These are phyloP conservation scores for Rhizophagus prolifer DNA, from an alignment of 192 early-diverging fungal genomes.

Conservation along the genomic window DNA sequence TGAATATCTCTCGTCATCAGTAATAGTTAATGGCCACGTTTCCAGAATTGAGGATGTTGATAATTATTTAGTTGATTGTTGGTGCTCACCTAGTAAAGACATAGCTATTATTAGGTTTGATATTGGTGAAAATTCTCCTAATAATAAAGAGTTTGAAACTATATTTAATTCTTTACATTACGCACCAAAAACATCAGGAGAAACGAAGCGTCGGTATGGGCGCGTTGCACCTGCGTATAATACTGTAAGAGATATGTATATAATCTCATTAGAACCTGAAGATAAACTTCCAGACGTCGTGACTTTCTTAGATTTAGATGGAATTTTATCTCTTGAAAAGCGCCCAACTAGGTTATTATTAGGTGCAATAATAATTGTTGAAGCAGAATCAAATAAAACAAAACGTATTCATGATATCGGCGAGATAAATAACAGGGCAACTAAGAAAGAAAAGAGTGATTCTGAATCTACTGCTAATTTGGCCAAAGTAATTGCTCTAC, in stretches of 20 bases:
- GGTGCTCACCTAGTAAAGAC: conserved; percentile 54
- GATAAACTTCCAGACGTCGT: conserved; percentile 60
- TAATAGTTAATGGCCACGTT: conserved; percentile 70
- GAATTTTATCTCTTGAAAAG: conserved; percentile 26
- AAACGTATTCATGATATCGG: conserved; percentile 13
- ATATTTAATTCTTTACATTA: conserved; percentile 65
- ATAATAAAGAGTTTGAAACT: conserved; percentile 41
- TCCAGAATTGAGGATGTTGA: conserved; percentile 42
- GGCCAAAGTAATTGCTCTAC: background rate
- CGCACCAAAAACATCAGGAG: background rate
- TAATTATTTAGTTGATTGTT: conserved; percentile 58
- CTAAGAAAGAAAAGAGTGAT: conserved; percentile 14
- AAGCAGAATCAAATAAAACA: conserved; percentile 23
- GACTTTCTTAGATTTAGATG: conserved; percentile 45
- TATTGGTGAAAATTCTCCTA: conserved; percentile 19
- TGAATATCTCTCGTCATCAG: conserved; percentile 53
- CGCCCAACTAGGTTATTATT: conserved; percentile 26
- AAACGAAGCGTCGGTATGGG: conserved; percentile 54
- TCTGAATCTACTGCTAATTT: background rate
- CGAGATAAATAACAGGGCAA: background rate
- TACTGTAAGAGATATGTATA: conserved; percentile 74
- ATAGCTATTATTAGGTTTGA: conserved; percentile 63
- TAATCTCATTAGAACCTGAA: conserved; percentile 58
- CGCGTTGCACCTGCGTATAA: conserved; percentile 66
- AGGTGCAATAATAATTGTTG: conserved; percentile 24